phyloP scores from a whole-genome alignment of 2,329 filamentous ascomycete species.

The Hymenoscyphus salicellus region DNA sequence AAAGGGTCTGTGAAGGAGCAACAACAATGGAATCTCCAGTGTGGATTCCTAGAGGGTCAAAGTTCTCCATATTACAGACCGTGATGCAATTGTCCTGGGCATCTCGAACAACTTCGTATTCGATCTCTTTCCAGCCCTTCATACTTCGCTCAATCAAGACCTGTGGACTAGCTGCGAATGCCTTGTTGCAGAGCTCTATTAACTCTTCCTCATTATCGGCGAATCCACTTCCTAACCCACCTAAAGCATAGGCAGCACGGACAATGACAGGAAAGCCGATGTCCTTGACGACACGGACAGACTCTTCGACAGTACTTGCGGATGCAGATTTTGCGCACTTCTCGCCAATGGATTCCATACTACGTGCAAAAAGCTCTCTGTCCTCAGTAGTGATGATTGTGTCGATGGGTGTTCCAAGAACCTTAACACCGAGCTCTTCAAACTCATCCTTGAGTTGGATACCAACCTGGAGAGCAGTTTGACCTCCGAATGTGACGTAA shows the following conservation, averaged over 20 bases:
- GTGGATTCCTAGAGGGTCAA: conserved; percentile 94
- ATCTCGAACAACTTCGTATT: conserved; percentile 97
- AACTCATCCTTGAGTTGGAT: conserved; percentile 98
- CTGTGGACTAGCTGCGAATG: conserved; percentile 91
- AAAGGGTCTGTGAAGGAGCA: conserved; percentile 92
- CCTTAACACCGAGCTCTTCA: conserved; percentile 83
- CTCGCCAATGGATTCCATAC: conserved; percentile 97
- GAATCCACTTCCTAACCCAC: conserved; percentile 92
- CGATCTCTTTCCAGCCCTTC: conserved; percentile 99
- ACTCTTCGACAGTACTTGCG: conserved; percentile 83
- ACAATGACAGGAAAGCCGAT: conserved; percentile 98
- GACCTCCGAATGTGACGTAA: conserved; percentile 95
- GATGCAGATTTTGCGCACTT: conserved; percentile 98
- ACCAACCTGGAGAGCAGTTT: conserved; percentile 93
- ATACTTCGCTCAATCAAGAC: conserved; percentile 96
- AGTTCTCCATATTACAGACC: conserved; percentile 99
- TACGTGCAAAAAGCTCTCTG: conserved; percentile 92
- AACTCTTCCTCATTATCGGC: conserved; percentile 83
- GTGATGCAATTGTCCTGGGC: conserved; percentile 97
- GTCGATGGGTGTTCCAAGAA: conserved; percentile 92
- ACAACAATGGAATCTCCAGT: conserved; percentile 99
- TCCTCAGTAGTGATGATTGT: conserved; percentile 99
- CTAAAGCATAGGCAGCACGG: conserved; percentile 90
- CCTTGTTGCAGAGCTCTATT: conserved; percentile 85
- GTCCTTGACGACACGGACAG: conserved; percentile 78